These are phyloP conservation scores for Ehretia macrophylla DNA, from an alignment of 257 asterid species.

Conservation along the genomic window DNA sequence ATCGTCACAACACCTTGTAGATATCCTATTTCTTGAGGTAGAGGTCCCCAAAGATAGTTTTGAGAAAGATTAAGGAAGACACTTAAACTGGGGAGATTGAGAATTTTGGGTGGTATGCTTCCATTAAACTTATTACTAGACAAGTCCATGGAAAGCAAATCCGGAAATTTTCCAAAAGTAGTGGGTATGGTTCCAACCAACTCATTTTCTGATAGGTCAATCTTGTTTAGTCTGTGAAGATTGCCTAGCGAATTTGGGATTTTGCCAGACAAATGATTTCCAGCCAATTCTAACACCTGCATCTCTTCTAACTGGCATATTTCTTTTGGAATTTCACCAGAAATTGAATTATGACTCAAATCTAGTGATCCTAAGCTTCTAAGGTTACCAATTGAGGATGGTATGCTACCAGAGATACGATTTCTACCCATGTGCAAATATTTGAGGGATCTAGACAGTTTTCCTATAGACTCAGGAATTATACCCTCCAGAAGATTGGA, in stretches of 20 bases:
- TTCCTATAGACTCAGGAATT: too few relatives aligned
- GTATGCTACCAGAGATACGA: constrained; percentile 33
- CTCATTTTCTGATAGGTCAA: constrained; percentile 52
- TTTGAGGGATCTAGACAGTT: too few relatives aligned
- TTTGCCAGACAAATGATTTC: constrained; percentile 37
- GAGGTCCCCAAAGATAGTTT: too few relatives aligned
- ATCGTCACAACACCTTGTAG: constrained; percentile 26
- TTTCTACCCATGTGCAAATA: too few relatives aligned
- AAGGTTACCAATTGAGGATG: constrained; percentile 50
- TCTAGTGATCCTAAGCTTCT: constrained; percentile 30
- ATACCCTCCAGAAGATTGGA: too few relatives aligned
- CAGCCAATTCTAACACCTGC: constrained; percentile 29
- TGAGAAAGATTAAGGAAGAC: too few relatives aligned
- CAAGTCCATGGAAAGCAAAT: constrained; percentile 38
- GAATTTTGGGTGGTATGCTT: constrained; percentile 35
- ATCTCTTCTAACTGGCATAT: constrained; percentile 39
- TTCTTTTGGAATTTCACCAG: constrained; percentile 51
- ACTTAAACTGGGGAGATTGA: constrained; percentile 33
- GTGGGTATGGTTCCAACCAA: constrained; percentile 42
- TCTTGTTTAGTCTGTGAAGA: constrained; percentile 29
- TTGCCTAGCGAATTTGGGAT: constrained; percentile 48
- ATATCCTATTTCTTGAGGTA: too few relatives aligned
- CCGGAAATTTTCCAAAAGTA: constrained; percentile 27
- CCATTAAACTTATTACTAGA: constrained; percentile 47
- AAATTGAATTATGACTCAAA: constrained; percentile 25